Evolutionary conservation across 345 rosid species (phyloP).

Genomic region (Raphanus raphanistrum): DNA sequence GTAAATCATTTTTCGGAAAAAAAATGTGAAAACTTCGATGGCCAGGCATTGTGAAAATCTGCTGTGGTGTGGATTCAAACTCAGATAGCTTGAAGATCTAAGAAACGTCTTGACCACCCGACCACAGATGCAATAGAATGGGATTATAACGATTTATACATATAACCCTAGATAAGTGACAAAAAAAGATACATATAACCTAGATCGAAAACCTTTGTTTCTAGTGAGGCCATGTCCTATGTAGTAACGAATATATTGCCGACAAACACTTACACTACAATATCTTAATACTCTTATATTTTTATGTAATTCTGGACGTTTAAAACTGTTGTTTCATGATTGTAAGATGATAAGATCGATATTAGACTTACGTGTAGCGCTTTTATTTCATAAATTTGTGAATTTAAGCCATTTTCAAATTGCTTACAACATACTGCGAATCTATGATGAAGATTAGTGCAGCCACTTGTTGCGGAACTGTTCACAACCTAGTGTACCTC

Average conservation of each 20-base stretch:
- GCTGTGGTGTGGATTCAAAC: too few relatives aligned
- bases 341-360: conserved; percentile 12
- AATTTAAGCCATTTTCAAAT: not conserved
- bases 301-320: not conserved
- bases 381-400: conserved; percentile 8
- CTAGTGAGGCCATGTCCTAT: too few relatives aligned
- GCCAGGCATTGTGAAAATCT: too few relatives aligned
- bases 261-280: not conserved
- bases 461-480: conserved; percentile 9
- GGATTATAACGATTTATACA: not conserved
- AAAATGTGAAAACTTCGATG: too few relatives aligned
- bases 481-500: not conserved
- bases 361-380: not conserved
- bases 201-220: not conserved
- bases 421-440: not conserved
- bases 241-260: too few relatives aligned
- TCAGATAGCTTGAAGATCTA: too few relatives aligned
- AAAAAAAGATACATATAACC: too few relatives aligned
- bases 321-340: not conserved
- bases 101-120: too few relatives aligned
- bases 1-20: too few relatives aligned
- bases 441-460: not conserved
- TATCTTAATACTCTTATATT: too few relatives aligned
- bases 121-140: too few relatives aligned
- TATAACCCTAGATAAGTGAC: not conserved